These are phyloP conservation scores for Colletotrichum neosansevieriae DNA, from an alignment of 2,329 filamentous ascomycete species.

Conservation along the genomic window DNA sequence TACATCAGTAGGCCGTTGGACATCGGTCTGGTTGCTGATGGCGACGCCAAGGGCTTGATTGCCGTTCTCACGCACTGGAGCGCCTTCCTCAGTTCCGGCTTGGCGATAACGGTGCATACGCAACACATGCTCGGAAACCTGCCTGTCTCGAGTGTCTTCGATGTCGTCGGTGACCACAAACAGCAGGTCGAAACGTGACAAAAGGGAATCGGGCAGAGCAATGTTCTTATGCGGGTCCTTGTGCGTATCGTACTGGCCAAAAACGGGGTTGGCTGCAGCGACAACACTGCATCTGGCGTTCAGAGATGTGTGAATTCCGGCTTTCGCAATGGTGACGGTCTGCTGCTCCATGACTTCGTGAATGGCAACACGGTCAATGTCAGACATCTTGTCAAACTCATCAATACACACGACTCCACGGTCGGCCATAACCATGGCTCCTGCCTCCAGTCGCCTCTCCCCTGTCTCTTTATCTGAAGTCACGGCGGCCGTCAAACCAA, in stretches of 20 bases:
- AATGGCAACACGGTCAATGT: constrained; percentile 96
- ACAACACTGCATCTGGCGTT: constrained; percentile 98
- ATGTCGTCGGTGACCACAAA: constrained; percentile 99
- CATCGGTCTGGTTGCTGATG: constrained; percentile 79
- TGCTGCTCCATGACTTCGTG: constrained; percentile 99
- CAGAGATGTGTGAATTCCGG: constrained; percentile 95
- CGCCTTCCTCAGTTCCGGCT: constrained; percentile 92
- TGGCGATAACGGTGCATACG: constrained; percentile 97
- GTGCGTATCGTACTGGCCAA: constrained; percentile 97
- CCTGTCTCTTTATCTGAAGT: constrained; percentile 98
- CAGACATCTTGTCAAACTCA: constrained; percentile 99
- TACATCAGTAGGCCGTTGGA: constrained; percentile 84
- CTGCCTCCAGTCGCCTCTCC: constrained; percentile 92
- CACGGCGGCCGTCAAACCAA: constrained; percentile 96
- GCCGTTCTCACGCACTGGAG: constrained; percentile 89
- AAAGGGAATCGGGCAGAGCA: constrained; percentile 91
- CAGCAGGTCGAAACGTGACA: constrained; percentile 97
- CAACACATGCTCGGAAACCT: constrained; percentile 95
- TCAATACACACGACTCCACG: constrained; percentile 98
- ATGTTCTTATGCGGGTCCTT: constrained; percentile 99
- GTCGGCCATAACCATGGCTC: constrained; percentile 98
- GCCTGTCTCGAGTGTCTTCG: constrained; percentile 89
- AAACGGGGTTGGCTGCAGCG: constrained; percentile 96
- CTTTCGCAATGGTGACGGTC: constrained; percentile 98
- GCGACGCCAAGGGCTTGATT: constrained; percentile 90